Percentiles rank a stretch among this genome's conserved stretches.
Conservation (phyloP, 2,329 filamentous ascomycete genomes). For the Ophiocordyceps polyrhachis-furcata region DNA sequence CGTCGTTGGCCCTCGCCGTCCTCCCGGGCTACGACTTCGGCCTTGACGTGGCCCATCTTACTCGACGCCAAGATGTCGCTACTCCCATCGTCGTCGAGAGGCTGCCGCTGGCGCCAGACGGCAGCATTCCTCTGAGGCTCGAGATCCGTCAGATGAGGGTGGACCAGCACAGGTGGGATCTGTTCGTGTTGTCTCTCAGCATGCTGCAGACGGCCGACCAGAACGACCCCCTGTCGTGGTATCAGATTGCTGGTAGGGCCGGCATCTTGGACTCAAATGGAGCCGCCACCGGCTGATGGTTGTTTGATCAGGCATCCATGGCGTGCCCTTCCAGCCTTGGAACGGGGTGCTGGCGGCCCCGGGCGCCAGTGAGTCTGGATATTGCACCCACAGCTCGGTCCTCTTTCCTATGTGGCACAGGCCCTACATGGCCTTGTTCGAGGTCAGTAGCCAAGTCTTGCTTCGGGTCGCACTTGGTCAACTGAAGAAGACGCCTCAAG, state of each 20-base stretch:
- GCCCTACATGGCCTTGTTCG: slow-evolving; percentile 49
- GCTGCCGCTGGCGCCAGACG: slow-evolving; percentile 19
- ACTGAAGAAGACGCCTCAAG: slow-evolving; percentile 8
- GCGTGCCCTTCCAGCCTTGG: slow-evolving; percentile 45
- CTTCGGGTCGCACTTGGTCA: not conserved
- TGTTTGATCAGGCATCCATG: slow-evolving; percentile 49
- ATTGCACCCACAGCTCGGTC: slow-evolving; percentile 58
- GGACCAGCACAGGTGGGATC: slow-evolving; percentile 50
- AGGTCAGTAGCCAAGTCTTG: slow-evolving; percentile 18
- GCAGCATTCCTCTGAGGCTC: slow-evolving; percentile 28
- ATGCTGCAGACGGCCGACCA: slow-evolving; percentile 53
- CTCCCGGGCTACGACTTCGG: slow-evolving; percentile 30
- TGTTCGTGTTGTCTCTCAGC: slow-evolving; percentile 58
- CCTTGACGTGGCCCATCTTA: slow-evolving; percentile 19
- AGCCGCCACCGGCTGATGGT: not conserved
- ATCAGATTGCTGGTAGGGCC: slow-evolving; percentile 52
- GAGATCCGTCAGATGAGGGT: slow-evolving; percentile 50
- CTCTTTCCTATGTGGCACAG: slow-evolving; percentile 74
- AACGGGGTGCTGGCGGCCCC: slow-evolving; percentile 28
- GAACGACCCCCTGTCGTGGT: slow-evolving; percentile 48
- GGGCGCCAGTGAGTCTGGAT: slow-evolving; percentile 42
- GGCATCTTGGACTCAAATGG: not conserved
- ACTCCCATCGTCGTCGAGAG: slow-evolving; percentile 22
- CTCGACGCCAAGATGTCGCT: slow-evolving; percentile 20
- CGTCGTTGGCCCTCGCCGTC: slow-evolving; percentile 2